Percentiles rank a stretch among this genome's conserved stretches.
These are phyloP conservation scores for Chalaropsis ovoidea DNA, from an alignment of 2,329 filamentous ascomycete genomes.

Conservation along the genomic window DNA sequence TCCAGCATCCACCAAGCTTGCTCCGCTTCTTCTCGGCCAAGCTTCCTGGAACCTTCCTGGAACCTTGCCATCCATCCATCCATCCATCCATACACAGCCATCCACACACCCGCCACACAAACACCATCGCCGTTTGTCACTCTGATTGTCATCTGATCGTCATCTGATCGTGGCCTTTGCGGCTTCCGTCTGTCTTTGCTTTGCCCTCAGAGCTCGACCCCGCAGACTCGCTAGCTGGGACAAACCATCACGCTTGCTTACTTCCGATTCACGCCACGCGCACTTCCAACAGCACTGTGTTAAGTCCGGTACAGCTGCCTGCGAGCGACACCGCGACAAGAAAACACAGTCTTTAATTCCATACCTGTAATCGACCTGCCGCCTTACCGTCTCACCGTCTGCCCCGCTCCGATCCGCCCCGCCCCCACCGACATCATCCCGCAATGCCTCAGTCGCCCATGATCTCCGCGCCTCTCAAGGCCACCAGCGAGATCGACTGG, in stretches of 20 bases:
- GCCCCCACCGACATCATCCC: conserved; percentile 10
- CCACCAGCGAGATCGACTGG: conserved; percentile 98
- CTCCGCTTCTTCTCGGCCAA: conserved; percentile 11
- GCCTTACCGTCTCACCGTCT: background rate
- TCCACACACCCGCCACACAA: too few species aligned
- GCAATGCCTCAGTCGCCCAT: conserved; percentile 79
- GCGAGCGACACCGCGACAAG: too few species aligned
- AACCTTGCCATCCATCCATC: background rate
- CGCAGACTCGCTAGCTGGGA: background rate
- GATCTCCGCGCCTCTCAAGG: conserved; percentile 87
- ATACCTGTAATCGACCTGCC: background rate
- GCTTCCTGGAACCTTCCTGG: background rate
- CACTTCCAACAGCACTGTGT: too few species aligned
- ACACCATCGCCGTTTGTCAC: background rate
- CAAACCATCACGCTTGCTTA: too few species aligned
- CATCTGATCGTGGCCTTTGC: background rate
- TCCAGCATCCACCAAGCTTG: too few species aligned
- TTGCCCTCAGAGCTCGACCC: background rate
- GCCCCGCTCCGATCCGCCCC: background rate
- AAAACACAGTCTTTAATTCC: too few species aligned
- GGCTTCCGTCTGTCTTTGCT: background rate
- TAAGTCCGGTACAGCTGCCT: too few species aligned
- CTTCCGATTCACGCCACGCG: background rate
- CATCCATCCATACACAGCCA: too few species aligned
- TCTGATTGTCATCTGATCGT: too few species aligned